Evolutionary conservation across 2,329 filamentous ascomycete genomes (phyloP), one percentile per base, ranked within the genome.

Genomic region (Fusarium fracticaudum): DNA sequence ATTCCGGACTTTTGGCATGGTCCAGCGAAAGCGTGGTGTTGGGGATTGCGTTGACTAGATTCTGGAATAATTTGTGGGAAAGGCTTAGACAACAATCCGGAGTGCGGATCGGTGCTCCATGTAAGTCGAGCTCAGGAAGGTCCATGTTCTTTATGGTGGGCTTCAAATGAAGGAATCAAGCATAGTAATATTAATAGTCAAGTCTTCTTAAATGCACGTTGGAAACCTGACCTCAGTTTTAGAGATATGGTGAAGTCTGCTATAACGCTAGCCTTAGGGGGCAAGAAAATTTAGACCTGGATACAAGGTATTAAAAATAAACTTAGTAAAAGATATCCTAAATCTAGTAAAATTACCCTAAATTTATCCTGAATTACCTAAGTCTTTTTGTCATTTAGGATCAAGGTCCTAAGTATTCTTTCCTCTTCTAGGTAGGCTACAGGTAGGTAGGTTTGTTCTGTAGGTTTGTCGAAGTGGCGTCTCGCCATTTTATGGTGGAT

Each of bases 41-140:
- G 48, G 65, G 48, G 51, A 44, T 75, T 29, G 64, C 35, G 20
- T 22, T 48, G 20, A 67, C 69, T 35, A 81, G 38, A 11, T 45
- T 44, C 26, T 73, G 31, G 4, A 81, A 68, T 7, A 81, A 61
- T 24, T 69, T 74, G 29, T 47, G 51, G 12, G 80, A 81, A n/a
- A 81, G 43, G 37, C 78, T 74, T 10, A 81, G 73, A 58, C 80
- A 81, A 44, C 78, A 81, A 57, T 80, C 76, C 12, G 73, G 73
- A 50, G 79, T 76, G 14, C 76, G 78, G n/a, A 68, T 53, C 5
- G 78, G 74, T 9, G 37, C 15, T 61, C 59, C 53, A 6, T 69
- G 51, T 12, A 69, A 55, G 40, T 47, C 20, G 18, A 79, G 67
- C 22, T 57, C 14, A 5, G 73, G 73, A 26, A 69, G 73, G 47